Evolutionary conservation across 306 rosid species (phyloP), one percentile per base, ranked within the genome.

Genomic region (Delonix regia): DNA sequence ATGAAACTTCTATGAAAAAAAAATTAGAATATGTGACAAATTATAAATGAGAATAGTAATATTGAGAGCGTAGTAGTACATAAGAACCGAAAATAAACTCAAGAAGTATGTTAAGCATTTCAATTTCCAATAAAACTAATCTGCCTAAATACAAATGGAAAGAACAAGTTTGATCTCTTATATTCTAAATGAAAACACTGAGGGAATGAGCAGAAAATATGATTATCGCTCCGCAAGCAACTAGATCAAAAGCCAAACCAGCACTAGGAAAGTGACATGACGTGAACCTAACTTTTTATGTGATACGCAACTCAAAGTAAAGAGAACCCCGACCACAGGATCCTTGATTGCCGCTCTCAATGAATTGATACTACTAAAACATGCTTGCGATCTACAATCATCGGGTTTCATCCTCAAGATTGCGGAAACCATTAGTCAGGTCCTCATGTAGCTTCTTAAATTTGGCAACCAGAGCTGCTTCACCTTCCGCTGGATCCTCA

Each of bases 401-500:
- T 36, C 99, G 97, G 78, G 94, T 78, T 86, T 96, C 99, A 34
- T 96, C 99, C 91, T 96, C 99, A 3, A 96, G 98, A 38, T 96
- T 91, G 80, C 98, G 97, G 98, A 96, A 96, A 82, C 99, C 98
- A 28, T 33, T 87, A 21, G 96, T 90, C 78, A 96, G 80, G 79
- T 96, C 99, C 65, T 96, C 98, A 11, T 91, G 84, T 30, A 96
- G 83, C 92, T 96, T 88, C 69, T 84, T 86, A 78, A 96, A 96
- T 76, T 96, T 96, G 13, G 74, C 96, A 24, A 90, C 84, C 55
- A 96, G 91, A 15, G 86, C 88, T 3, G 83, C 78, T 90, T 96
- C 99, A 42, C 99, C 99, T 85, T 96, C 99, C 10, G 99, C 99
- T 2, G 99, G 99, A 75, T 96, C 98, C 91, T 96, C 99, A 74